Base-by-base conservation (phyloP, 2,329 filamentous ascomycete species). In the Talaromyces sp. region DNA sequence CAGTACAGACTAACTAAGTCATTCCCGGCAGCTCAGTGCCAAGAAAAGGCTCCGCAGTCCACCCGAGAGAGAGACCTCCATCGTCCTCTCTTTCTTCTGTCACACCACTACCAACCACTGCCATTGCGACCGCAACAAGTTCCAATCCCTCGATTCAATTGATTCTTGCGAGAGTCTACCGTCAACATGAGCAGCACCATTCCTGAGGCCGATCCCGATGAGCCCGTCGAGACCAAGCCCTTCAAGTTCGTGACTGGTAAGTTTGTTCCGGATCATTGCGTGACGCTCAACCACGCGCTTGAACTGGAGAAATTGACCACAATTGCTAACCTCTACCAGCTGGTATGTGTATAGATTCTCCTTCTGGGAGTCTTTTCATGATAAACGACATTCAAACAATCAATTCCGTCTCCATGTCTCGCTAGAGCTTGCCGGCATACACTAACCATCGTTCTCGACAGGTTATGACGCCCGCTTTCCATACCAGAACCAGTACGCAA, bases 201-300 rank as follows among this genome's bases (percentile, higher is more conserved):
- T 73, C 78, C 79, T 68, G 75, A 79, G 69, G 74, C 73, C 65
- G 89, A 91, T 69, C 77, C 80, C 75, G 91, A 91, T 77, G 88
- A 91, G 75, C 84, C 86, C 76, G 87, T 87, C 76, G 90, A 96
- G 80, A 97, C 93, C 83, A 99, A 97, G 88, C 96, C 96, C 81
- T 99, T 99, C 90, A 99, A 99, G 90, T 98, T 98, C 84, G 95
- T 98, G 77, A 98, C 93, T 83, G 93, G 93, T 96, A 86, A 80
- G 91, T 71, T 69, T 31, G 50, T 66, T 64, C 67, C 68, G 31
- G 67, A 65, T 64, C 64, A 46, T 46, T 60, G 57, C 50, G 23
- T 56, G 58, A 56, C 39, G 58, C 18, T 21, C 44, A 44, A 46
- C 69, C 69, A 72, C 31, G 31, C 50, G 50, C 50, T 54, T 33